phyloP scores from a whole-genome alignment of 345 rosid species.

The Eucalyptus erythrocorys region DNA sequence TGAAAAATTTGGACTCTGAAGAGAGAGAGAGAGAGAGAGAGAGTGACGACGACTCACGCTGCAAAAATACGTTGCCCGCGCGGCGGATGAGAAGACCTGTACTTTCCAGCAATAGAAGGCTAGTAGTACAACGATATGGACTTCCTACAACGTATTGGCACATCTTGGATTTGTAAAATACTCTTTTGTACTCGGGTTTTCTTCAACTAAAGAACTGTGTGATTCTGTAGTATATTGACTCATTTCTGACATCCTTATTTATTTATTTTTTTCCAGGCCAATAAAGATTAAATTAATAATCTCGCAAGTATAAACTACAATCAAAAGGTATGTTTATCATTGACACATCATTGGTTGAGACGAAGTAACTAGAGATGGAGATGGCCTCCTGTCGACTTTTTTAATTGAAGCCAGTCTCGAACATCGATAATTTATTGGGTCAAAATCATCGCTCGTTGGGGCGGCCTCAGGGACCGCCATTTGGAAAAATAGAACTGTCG shows the following conservation, averaged over 20 bases:
- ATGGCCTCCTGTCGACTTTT: not conserved
- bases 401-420: not conserved
- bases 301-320: not conserved
- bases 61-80: not conserved
- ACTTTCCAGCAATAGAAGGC: not conserved
- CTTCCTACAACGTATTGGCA: too few relatives aligned
- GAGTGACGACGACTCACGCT: not conserved
- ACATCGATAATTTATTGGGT: not conserved
- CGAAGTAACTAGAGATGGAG: not conserved
- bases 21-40: not conserved
- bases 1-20: not conserved
- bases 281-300: not conserved
- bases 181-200: not conserved
- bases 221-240: not conserved
- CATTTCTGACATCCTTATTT: not conserved
- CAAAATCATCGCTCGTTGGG: fast-evolving
- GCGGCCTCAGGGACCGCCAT: not conserved
- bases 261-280: not conserved
- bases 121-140: too few relatives aligned
- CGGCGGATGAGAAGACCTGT: not conserved
- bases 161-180: too few relatives aligned
- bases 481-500: not conserved
- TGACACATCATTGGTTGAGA: not conserved
- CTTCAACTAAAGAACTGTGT: too few relatives aligned
- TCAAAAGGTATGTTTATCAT: not conserved